Evolutionary conservation across 2,329 filamentous ascomycete genomes (phyloP).

Genomic region (Aspergillus puulaauensis): DNA sequence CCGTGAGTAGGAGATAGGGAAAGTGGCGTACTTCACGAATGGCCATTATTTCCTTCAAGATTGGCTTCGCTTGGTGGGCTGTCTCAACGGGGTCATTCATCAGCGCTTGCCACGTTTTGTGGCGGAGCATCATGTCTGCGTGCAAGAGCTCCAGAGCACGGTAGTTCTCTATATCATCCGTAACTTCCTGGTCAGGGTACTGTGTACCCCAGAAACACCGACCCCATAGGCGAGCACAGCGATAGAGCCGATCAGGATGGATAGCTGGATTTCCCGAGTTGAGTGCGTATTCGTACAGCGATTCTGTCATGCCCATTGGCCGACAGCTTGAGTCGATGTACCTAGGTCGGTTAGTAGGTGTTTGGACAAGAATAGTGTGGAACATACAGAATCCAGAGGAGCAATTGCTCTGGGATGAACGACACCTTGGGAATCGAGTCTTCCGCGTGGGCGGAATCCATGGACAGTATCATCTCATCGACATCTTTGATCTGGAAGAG

Average conservation of each 20-base stretch:
- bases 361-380: background rate
- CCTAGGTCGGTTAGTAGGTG: constrained; percentile 12
- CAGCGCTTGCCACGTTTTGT: constrained; percentile 31
- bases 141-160: constrained; percentile 35
- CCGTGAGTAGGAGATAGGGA: background rate
- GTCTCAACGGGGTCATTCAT: constrained; percentile 19
- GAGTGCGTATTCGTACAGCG: constrained; percentile 34
- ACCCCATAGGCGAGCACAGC: constrained; percentile 35
- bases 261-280: constrained; percentile 31
- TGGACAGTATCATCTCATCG: constrained; percentile 26
- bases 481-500: constrained; percentile 32
- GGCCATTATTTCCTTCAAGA: constrained; percentile 25
- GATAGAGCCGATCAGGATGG: constrained; percentile 34
- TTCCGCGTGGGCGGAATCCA: constrained; percentile 16
- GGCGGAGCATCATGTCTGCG: constrained; percentile 26
- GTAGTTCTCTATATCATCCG: constrained; percentile 42
- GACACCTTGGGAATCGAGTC: constrained; percentile 23
- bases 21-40: constrained; percentile 25
- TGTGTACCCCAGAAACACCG: constrained; percentile 37
- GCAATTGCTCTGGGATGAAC: constrained; percentile 36
- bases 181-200: constrained; percentile 36
- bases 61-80: constrained; percentile 17
- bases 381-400: constrained; percentile 37
- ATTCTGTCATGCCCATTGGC: constrained; percentile 30
- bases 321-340: constrained; percentile 32